Evolutionary conservation across 2,329 filamentous ascomycete species (phyloP).

Genomic region (Trichoderma sp.): DNA sequence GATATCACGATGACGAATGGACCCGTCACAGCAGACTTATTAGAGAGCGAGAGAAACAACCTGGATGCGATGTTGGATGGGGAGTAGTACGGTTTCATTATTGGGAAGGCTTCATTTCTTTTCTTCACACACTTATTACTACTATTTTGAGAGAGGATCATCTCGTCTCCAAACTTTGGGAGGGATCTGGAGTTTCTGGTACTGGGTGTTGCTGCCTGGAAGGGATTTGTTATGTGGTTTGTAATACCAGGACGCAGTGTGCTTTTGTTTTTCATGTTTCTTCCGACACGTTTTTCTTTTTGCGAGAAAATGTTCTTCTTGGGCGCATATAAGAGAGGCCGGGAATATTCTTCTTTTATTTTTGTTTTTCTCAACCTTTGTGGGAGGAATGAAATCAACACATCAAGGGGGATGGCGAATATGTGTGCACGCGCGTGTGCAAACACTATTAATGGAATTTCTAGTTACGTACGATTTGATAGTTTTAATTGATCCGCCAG

Average conservation of each 20-base stretch:
- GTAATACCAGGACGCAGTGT: conserved; percentile 20
- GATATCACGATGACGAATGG: conserved; percentile 33
- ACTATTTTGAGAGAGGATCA: background rate
- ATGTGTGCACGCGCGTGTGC: background rate
- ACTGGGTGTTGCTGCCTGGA: background rate
- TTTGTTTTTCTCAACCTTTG: background rate
- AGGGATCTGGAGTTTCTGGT: conserved; percentile 19
- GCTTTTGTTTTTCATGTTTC: background rate
- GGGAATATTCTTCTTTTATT: background rate
- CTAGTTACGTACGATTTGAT: background rate
- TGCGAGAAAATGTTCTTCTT: background rate
- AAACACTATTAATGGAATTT: conserved; percentile 4
- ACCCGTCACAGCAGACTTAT: conserved; percentile 45
- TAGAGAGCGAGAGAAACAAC: conserved; percentile 51
- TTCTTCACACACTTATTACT: background rate
- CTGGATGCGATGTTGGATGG: conserved; percentile 49
- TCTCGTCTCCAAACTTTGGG: background rate
- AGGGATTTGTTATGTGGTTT: conserved; percentile 11
- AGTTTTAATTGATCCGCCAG: background rate
- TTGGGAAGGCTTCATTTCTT: background rate
- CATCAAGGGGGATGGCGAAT: background rate
- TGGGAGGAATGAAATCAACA: background rate
- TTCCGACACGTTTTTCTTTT: background rate
- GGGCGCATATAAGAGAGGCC: conserved; percentile 19
- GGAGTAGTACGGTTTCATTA: conserved; percentile 35